These are phyloP conservation scores for Caryopteris hybrid DNA, from an alignment of 305 asterid species.

Conservation along the genomic window DNA sequence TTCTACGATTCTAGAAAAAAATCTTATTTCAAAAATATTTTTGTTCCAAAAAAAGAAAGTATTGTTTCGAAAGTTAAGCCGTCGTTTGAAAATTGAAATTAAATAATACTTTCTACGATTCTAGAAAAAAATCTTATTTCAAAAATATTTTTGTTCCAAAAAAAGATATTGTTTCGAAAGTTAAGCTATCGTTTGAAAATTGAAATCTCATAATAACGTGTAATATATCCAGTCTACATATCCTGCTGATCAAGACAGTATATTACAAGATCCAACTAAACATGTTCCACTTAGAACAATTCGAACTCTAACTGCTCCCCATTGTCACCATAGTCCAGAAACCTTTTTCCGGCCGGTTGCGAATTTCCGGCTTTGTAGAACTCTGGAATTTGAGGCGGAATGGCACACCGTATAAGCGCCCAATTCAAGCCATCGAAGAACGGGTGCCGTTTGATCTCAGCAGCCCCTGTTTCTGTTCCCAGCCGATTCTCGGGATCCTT, in stretches of 20 bases:
- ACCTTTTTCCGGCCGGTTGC: slow-evolving; percentile 22
- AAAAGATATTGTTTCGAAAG: too few species aligned
- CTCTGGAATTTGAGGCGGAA: slow-evolving; percentile 57
- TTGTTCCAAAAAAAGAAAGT: too few species aligned
- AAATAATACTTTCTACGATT: too few species aligned
- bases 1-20: too few species aligned
- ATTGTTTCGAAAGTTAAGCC: too few species aligned
- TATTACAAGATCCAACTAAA: slow-evolving; percentile 12
- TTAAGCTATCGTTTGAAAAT: too few species aligned
- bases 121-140: too few species aligned
- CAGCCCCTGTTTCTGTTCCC: slow-evolving; percentile 63
- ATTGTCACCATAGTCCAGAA: slow-evolving; percentile 19
- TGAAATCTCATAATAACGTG: too few species aligned
- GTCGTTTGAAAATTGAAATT: too few species aligned
- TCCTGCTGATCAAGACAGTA: not conserved
- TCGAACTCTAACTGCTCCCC: slow-evolving; percentile 49
- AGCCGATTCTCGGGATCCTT: slow-evolving; percentile 62
- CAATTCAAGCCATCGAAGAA: slow-evolving; percentile 69
- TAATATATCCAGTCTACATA: not conserved
- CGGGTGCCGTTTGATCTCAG: slow-evolving; percentile 70
- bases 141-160: too few species aligned
- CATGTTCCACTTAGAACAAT: slow-evolving; percentile 34
- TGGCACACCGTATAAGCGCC: slow-evolving; percentile 63
- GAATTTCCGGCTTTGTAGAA: slow-evolving; percentile 12
- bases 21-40: too few species aligned